Evolutionary conservation across 495 filamentous ascomycete species (phyloP), one percentile per base, ranked within the genome.

Genomic region (Penicillium paxilli): DNA sequence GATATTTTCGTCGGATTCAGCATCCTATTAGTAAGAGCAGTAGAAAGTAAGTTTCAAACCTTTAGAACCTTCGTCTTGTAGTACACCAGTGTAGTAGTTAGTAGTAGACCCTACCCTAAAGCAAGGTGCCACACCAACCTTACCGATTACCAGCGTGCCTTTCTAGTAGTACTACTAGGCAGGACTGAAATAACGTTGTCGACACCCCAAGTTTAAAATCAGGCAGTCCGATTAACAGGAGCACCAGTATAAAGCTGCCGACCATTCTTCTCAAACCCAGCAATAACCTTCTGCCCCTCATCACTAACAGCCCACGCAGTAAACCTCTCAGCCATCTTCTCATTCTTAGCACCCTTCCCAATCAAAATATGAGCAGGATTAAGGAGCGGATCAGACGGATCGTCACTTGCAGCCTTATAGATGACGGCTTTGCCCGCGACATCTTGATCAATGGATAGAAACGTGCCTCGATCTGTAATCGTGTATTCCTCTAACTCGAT

Each of bases 381-480:
- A 14, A 79, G 63, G 0, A 77, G 55, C 20, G 58, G 60, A 38
- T 75, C 65, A 0, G 46, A 12, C 7, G 54, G 57, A 19, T 68
- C 60, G 49, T 73, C 69, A 16, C 48, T 59, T 2, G 60, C 71
- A 8, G 50, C 54, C 56, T 71, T 75, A 49, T 71, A 79, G 42
- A 77, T 67, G 6, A 44, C 47, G n/a, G 60, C 58, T 46, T 57
- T 24, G 20, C 64, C 59, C 19, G 55, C 30, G 3, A 78, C 26
- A 8, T 47, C 48, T 7, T 53, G 14, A 9, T 60, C 48, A 17
- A 76, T 58, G 0, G 69, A 68, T 3, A 73, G 56, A 33, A 57
- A 74, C 2, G 77, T 76, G 8, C 74, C 73, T 3, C 63, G 60
- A 47, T 80, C 75, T 5, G 72, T 77, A 25, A 78, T 49, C 1